These are phyloP conservation scores for Fusarium penzigii DNA, from an alignment of 2,329 filamentous ascomycete genomes.

Conservation along the genomic window DNA sequence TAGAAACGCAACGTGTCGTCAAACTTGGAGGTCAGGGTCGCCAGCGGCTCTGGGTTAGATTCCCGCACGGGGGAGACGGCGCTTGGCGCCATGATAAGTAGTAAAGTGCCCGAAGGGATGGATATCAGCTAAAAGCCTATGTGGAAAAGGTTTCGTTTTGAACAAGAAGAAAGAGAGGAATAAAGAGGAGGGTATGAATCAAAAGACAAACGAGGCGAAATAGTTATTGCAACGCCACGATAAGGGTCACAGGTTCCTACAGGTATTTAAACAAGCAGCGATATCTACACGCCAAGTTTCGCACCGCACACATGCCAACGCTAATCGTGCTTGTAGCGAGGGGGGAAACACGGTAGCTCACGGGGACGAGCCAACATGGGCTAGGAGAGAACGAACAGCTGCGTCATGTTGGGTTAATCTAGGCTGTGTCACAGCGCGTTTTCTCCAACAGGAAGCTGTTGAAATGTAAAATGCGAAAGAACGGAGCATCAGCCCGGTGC, in stretches of 20 bases:
- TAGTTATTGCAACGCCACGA: not conserved
- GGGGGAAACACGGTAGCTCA: conserved; percentile 9
- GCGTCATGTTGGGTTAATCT: conserved; percentile 19
- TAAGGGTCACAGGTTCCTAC: not conserved
- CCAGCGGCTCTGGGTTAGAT: conserved; percentile 34
- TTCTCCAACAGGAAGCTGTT: conserved; percentile 14
- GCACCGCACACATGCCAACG: not conserved
- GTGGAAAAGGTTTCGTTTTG: not conserved
- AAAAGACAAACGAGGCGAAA: not conserved
- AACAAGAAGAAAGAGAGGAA: not conserved
- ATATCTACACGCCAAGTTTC: not conserved
- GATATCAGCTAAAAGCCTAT: not conserved
- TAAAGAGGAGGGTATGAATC: not conserved
- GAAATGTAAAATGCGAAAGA: conserved; percentile 18
- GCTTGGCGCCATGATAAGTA: conserved; percentile 53
- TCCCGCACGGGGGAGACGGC: conserved; percentile 53
- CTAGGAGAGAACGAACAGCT: conserved; percentile 18
- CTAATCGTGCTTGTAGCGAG: not conserved
- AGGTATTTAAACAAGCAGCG: not conserved
- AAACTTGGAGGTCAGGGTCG: conserved; percentile 68
- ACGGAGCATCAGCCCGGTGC: conserved; percentile 4
- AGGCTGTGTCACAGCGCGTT: conserved; percentile 18
- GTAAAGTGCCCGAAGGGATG: not conserved
- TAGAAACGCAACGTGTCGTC: conserved; percentile 91
- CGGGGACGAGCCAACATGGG: conserved; percentile 16